Evolutionary conservation across 2,329 filamentous ascomycete species (phyloP), one percentile per base, ranked within the genome.

Genomic region (Zasmidium citrigriseum): DNA sequence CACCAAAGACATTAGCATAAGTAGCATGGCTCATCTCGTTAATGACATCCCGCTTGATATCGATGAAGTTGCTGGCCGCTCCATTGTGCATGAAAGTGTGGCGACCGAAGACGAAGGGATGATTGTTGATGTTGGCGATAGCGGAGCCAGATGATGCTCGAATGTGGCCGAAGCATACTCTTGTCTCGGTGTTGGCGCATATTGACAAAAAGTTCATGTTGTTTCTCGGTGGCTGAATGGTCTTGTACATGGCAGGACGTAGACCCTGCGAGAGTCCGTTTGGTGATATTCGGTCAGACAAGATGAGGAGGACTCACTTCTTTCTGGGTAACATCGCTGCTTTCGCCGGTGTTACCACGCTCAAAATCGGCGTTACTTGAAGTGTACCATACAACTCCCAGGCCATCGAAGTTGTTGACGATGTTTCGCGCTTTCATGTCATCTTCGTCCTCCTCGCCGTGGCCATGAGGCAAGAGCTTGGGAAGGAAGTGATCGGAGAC

Each of bases 71-170:
- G 11, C 76, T 75, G 29, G 83, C 75, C 16, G 76, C 76, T 1
- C 82, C 82, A 64, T 84, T 84, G 72, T 84, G 82, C 82, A 84
- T 83, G 67, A 83, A 80, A 9, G 75, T 73, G 61, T 83, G 80
- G 38, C 81, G 73, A 14, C 82, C 82, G 53, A 83, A 84, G 25
- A 79, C 74, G 67, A 84, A 84, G 4, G 82, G 82, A 59, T 84
- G 82, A 46, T 79, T 81, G 68, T 84, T 84, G 20, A 81, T 77
- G 16, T 75, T 73, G 1, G 78, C 76, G 23, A 83, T 78, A 1
- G 78, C 73, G 4, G 75, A 79, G 0, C 77, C 79, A 5, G 76
- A 80, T 2, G 77, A 77, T 10, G 81, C 81, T 9, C 82, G 76
- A 57, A 84, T 83, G 64, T 84, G 82, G 0, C 80, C 81, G 46